Evolutionary conservation across 2,329 filamentous ascomycete species (phyloP).

Genomic region (Leptographium radiaticola): DNA sequence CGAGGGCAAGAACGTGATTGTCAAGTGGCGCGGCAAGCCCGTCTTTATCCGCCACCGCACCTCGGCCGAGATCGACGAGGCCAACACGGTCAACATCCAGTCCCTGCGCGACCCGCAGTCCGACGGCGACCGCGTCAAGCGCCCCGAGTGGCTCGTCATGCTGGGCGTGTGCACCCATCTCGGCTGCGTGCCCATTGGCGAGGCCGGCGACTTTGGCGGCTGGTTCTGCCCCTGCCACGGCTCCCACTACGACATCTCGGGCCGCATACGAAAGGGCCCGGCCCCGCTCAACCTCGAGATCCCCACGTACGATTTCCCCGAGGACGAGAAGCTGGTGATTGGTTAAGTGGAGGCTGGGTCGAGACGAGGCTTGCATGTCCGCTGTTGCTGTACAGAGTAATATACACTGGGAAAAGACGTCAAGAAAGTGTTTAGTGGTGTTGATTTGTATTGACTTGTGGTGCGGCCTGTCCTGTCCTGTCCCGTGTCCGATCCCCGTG

Average conservation of each 20-base stretch:
- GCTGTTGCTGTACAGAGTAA: too few relatives aligned
- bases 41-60: conserved; percentile 99
- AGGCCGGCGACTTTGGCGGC: conserved; percentile 93
- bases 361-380: background rate
- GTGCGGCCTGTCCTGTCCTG: too few relatives aligned
- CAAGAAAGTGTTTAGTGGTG: too few relatives aligned
- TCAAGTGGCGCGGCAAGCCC: conserved; percentile 99
- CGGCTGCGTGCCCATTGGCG: conserved; percentile 97
- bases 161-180: conserved; percentile 98
- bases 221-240: conserved; percentile 99
- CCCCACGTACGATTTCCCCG: conserved; percentile 81
- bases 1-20: conserved; percentile 99
- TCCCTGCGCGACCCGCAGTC: conserved; percentile 80
- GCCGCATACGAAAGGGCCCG: conserved; percentile 93
- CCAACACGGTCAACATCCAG: conserved; percentile 75
- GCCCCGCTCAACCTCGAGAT: conserved; percentile 97
- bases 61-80: conserved; percentile 81
- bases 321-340: conserved; percentile 79
- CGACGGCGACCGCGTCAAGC: conserved; percentile 89
- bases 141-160: conserved; percentile 99
- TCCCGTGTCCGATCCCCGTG: too few relatives aligned
- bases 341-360: conserved; percentile 48
- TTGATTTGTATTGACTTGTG: too few relatives aligned
- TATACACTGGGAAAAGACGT: too few relatives aligned
- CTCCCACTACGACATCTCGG: conserved; percentile 99